Base-by-base conservation (phyloP, 306 rosid genomes). In the Trichosanthes cucumerina region DNA sequence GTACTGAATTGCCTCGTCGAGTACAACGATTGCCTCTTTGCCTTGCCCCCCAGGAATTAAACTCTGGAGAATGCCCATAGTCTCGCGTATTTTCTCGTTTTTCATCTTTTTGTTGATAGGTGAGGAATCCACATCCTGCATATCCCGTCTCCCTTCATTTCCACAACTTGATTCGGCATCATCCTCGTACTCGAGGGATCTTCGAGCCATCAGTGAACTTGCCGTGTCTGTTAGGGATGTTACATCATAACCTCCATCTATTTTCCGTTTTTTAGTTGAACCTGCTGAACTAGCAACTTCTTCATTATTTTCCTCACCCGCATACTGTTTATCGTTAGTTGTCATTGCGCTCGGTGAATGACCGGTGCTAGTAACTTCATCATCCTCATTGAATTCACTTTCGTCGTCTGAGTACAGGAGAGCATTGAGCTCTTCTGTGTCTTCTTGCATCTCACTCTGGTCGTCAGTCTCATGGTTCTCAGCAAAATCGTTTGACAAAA, bases 311-410 rank as follows among this genome's bases (percentile, higher is more conserved):
- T 28, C 83, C 26, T 68, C 70, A 8, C 57, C 39, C 44, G 80
- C 59, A 59, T 79, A 83, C 34, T 28, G 86, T 84, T 80, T 79
- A 58, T 85, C 90, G 19, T 84, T 87, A 34, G 85, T 79, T 57
- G 93, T 86, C 96, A 84, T 87, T 52, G 93, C 87, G 75, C 96
- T 88, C 0, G 98, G 98, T 0, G 98, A 92, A 85, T 91, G 99
- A 14, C 98, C 99, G 5, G 99, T 96, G 92, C 99, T 96, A 7
- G 98, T 88, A 74, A 96, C 96, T 85, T 96, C 99, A 80, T 93
- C 98, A 7, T 92, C 98, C 82, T 91, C 92, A 0, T 88, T 79
- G 2, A 84, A 85, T 26, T 91, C 86, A n/a, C 76, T 76, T 23
- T 80, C 91, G 24, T 92, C 88, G 14, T 92, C 97, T 0, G 99